Conservation (phyloP, 352 stramenopile genomes). For the Blastocystis sp. region DNA sequence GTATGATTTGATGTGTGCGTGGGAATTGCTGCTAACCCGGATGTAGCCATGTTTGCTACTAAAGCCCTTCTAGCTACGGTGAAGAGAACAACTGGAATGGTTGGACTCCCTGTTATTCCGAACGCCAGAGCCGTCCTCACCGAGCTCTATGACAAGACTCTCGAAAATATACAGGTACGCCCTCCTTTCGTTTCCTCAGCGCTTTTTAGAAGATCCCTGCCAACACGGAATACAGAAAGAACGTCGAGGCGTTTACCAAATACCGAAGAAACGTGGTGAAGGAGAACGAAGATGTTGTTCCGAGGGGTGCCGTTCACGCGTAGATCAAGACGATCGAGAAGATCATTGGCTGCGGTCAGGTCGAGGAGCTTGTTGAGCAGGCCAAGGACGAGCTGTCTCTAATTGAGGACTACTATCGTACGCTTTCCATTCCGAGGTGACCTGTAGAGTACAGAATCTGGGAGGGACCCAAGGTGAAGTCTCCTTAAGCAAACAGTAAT, state of each 20-base stretch:
- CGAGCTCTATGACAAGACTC: constrained; percentile 67
- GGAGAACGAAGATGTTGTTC: constrained; percentile 49
- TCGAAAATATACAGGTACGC: constrained; percentile 59
- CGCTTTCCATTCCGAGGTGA: background rate
- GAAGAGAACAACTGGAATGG: constrained; percentile 66
- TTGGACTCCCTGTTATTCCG: constrained; percentile 65
- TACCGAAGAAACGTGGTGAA: constrained; percentile 61
- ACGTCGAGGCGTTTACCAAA: constrained; percentile 68
- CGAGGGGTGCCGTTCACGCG: background rate
- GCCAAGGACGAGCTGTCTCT: constrained; percentile 67
- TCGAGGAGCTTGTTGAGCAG: constrained; percentile 64
- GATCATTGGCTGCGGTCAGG: constrained; percentile 66
- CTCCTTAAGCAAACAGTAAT: constrained; percentile 57
- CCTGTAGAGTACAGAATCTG: constrained; percentile 38
- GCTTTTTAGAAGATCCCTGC: constrained; percentile 57
- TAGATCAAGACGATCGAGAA: constrained; percentile 68
- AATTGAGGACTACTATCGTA: constrained; percentile 68
- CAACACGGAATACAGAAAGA: constrained; percentile 67
- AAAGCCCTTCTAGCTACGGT: constrained; percentile 33
- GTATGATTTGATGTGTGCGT: background rate
- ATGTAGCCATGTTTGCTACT: constrained; percentile 69
- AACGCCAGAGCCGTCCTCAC: constrained; percentile 61
- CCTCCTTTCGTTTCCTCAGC: background rate
- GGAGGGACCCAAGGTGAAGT: constrained; percentile 55
- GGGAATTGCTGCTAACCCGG: constrained; percentile 1